Evolutionary conservation across 208 protist genomes (phyloP).

Genomic region (Acanthamoeba lugdunensis): DNA sequence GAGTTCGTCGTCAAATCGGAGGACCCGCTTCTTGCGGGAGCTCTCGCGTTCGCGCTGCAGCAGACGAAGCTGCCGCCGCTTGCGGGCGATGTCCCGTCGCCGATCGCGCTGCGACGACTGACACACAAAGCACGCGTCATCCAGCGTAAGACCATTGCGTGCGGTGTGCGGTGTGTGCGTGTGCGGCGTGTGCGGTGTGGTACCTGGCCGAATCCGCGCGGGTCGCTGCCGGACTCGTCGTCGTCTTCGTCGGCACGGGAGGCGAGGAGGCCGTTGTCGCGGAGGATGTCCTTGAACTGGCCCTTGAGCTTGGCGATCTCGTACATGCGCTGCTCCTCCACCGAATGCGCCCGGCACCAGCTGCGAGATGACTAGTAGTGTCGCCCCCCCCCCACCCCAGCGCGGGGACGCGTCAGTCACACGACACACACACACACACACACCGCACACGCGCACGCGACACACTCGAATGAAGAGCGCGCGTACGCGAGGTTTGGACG

Average conservation of each 20-base stretch:
- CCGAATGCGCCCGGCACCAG: slow-evolving; percentile 70
- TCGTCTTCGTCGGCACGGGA: not conserved
- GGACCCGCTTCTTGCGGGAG: slow-evolving; percentile 15
- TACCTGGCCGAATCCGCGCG: no score
- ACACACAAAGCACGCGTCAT: not conserved
- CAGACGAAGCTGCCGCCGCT: not conserved
- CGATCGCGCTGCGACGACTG: not conserved
- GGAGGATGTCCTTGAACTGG: slow-evolving; percentile 67
- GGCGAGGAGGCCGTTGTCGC: slow-evolving; percentile 62
- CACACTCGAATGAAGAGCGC: not conserved
- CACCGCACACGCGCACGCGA: no score
- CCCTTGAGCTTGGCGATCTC: slow-evolving; percentile 72
- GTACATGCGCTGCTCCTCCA: slow-evolving; percentile 80
- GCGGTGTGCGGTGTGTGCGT: no score
- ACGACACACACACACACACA: no score
- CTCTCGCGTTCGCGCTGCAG: slow-evolving; percentile 48
- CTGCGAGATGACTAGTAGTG: not conserved
- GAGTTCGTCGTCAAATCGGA: slow-evolving; percentile 62
- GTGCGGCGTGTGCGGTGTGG: no score
- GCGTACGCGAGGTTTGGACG: slow-evolving; percentile 10
- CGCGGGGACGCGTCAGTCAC: not conserved
- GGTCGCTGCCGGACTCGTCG: not conserved
- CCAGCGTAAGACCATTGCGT: not conserved
- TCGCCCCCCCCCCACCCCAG: no score
- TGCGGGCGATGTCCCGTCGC: not conserved